These are phyloP conservation scores for Jatropha curcas DNA, from an alignment of 345 rosid species.

Conservation along the genomic window DNA sequence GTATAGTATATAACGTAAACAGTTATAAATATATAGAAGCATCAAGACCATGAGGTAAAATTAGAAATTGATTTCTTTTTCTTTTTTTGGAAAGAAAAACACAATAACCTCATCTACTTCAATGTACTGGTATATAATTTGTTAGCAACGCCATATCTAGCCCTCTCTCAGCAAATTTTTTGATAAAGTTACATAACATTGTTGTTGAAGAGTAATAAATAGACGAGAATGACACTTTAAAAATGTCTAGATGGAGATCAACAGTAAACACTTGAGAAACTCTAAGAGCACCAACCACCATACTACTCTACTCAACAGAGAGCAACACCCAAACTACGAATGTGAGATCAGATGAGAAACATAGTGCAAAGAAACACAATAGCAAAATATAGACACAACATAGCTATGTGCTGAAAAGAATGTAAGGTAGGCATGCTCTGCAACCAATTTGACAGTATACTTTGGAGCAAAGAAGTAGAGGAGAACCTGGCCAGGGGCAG, in stretches of 20 bases:
- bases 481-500: conserved; percentile 78
- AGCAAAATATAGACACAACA: background rate
- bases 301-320: too few relatives aligned
- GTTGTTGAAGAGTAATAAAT: background rate
- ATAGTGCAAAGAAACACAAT: background rate
- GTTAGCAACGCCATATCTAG: background rate
- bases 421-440: background rate
- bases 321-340: background rate
- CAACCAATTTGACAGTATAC: background rate
- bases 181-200: too few relatives aligned
- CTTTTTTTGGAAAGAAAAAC: background rate
- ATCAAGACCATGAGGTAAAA: background rate
- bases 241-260: background rate
- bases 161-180: too few relatives aligned
- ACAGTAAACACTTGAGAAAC: background rate
- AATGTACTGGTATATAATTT: background rate
- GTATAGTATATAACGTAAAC: too few relatives aligned
- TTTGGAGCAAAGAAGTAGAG: background rate
- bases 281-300: background rate
- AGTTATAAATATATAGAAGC: background rate
- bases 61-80: background rate
- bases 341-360: background rate
- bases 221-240: background rate
- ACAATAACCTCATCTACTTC: background rate
- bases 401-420: background rate